Conservation (phyloP, 2,329 filamentous ascomycete genomes). For the Lachnellula subtilissima region DNA sequence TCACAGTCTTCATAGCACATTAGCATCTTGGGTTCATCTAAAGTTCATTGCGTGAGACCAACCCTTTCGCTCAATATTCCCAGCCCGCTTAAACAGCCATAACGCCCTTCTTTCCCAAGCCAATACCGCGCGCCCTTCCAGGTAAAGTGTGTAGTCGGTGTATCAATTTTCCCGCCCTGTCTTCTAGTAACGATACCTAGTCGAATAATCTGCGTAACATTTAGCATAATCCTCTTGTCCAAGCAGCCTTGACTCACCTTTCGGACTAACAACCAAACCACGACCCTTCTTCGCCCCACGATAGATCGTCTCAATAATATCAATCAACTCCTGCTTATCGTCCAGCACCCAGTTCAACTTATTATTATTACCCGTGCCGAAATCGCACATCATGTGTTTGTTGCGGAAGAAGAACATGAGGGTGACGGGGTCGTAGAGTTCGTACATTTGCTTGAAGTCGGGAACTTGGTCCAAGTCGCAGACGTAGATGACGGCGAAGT, state of each 20-base stretch:
- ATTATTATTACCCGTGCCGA: slow-evolving; percentile 98
- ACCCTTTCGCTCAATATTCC: slow-evolving; percentile 26
- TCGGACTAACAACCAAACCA: slow-evolving; percentile 93
- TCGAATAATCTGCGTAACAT: slow-evolving; percentile 50
- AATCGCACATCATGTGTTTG: slow-evolving; percentile 98
- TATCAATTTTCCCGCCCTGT: too few species aligned
- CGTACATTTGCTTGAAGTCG: slow-evolving; percentile 96
- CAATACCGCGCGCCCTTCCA: neutral
- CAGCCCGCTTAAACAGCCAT: slow-evolving; percentile 1
- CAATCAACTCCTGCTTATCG: slow-evolving; percentile 97
- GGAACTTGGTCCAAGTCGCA: slow-evolving; percentile 89
- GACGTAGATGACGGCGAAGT: slow-evolving; percentile 87
- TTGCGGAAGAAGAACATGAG: slow-evolving; percentile 99
- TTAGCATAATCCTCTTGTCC: slow-evolving; percentile 4
- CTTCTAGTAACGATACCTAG: slow-evolving; percentile 60
- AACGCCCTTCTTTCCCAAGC: slow-evolving; percentile 6
- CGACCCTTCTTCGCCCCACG: slow-evolving; percentile 97
- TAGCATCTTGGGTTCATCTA: slow-evolving; percentile 28
- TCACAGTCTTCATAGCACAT: slow-evolving; percentile 21
- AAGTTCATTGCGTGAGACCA: slow-evolving; percentile 33
- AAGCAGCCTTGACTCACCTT: slow-evolving; percentile 43
- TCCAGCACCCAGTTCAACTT: slow-evolving; percentile 95
- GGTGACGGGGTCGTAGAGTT: slow-evolving; percentile 84
- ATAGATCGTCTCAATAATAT: slow-evolving; percentile 98
- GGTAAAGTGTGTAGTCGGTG: neutral